Base-by-base conservation (phyloP, 78 protist genomes). In the Dictyostelium capitatum region DNA sequence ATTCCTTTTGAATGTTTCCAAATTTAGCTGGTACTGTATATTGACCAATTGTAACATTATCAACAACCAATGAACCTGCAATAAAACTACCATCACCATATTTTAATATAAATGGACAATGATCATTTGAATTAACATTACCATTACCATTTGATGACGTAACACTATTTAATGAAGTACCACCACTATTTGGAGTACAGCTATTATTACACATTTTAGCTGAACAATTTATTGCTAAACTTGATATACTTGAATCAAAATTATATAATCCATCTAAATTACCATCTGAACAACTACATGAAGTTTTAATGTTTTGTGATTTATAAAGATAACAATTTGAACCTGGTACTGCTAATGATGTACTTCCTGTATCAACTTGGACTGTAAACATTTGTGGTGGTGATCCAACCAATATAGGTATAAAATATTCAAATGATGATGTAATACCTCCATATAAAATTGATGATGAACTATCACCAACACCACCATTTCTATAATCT, bases 341-440 rank as follows among this genome's bases (percentile, higher is more conserved):
- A 9, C 59, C 50, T 3, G 93, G 93, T n/a, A 87, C 70, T 2
- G 72, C 75, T 1, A 87, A 57, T 64, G 93, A 20, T 25, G 93
- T 77, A 10, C 82, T 72, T 5, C 93, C 93, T 5, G 93, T 87
- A 87, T 87, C 93, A 6, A 87, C 47, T 30, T 46, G 72, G 8
- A 87, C 93, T 1, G 64, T 77, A 77, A 87, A 87, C 84, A 65
- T 56, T 47, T 87, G 93, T 20, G 92, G 62, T n/a, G 92, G 92
- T n/a, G n/a, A 47, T 51, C 92, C 92, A 54, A 84, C 57, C 50
- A 74, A n/a, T 57, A 84, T 84, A 7, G 92, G 81, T 30, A 82
- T 82, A 25, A 64, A 56, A 57, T 74, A 84, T 54, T 79, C 83
- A 54, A 79, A 79, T 37, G 83, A 77, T 23, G 67, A 43, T 43